Conservation (phyloP, 352 stramenopile species). For the Globisporangium camurandrum region DNA sequence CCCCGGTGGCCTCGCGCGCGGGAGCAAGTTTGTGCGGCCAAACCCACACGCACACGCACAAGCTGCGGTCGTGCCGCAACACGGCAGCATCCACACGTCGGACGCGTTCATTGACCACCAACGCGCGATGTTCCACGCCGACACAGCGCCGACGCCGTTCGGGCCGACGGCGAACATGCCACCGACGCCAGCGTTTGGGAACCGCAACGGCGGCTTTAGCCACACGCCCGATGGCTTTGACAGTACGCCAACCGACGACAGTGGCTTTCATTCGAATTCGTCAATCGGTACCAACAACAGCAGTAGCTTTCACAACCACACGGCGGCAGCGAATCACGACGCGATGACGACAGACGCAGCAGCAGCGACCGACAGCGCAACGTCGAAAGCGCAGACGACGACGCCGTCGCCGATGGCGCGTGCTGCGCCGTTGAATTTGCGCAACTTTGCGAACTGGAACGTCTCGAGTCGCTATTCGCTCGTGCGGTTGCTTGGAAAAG, state of each 20-base stretch:
- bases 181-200: constrained; percentile 72
- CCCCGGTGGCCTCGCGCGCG: constrained; percentile 25
- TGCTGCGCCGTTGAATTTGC: constrained; percentile 65
- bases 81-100: constrained; percentile 47
- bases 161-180: constrained; percentile 72
- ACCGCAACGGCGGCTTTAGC: constrained; percentile 46
- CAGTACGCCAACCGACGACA: constrained; percentile 41
- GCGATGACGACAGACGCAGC: no score
- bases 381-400: constrained; percentile 30
- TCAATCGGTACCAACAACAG: constrained; percentile 24
- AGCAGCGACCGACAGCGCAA: neutral
- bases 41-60: constrained; percentile 12
- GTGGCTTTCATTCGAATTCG: constrained; percentile 29
- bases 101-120: constrained; percentile 75
- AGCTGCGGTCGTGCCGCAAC: constrained; percentile 16
- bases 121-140: constrained; percentile 60
- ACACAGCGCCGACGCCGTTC: constrained; percentile 73
- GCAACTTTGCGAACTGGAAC: constrained; percentile 82
- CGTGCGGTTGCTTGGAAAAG: constrained; percentile 73
- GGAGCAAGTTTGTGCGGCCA: constrained; percentile 42
- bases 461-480: constrained; percentile 74
- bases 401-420: constrained; percentile 58
- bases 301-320: constrained; percentile 13
- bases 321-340: constrained; percentile 21
- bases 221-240: constrained; percentile 62